phyloP scores from a whole-genome alignment of 2,329 filamentous ascomycete genomes.

The Furcasterigmium furcatum region DNA sequence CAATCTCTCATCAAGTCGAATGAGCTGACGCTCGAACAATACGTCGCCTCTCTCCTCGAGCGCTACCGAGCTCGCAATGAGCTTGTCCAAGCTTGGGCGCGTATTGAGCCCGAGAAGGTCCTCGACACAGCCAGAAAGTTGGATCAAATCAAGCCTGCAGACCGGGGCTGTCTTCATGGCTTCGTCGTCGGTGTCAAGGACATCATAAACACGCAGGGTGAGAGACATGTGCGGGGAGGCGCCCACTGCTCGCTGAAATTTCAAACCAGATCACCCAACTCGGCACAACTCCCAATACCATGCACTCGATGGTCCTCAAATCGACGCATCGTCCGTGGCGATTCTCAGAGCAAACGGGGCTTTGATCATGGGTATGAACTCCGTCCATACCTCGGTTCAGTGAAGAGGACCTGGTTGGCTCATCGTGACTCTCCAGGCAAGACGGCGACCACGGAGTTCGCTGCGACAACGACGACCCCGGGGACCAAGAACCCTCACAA shows the following conservation, averaged over 20 bases:
- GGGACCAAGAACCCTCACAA: constrained; percentile 64
- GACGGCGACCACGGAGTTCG: constrained; percentile 62
- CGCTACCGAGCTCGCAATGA: constrained; percentile 38
- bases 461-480: constrained; percentile 49
- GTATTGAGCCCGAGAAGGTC: constrained; percentile 38
- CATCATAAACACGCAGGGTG: constrained; percentile 52
- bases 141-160: constrained; percentile 40
- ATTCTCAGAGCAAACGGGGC: constrained; percentile 52
- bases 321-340: constrained; percentile 49
- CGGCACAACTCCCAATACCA: constrained; percentile 53
- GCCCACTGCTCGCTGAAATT: constrained; percentile 1
- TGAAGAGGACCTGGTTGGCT: too few species aligned
- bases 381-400: neutral
- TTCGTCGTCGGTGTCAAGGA: constrained; percentile 56
- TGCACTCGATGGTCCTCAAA: constrained; percentile 31
- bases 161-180: constrained; percentile 53
- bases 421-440: constrained; percentile 34
- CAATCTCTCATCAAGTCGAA: constrained; percentile 28
- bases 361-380: constrained; percentile 40
- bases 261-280: constrained; percentile 49
- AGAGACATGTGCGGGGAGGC: neutral
- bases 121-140: constrained; percentile 45
- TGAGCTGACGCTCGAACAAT: constrained; percentile 42
- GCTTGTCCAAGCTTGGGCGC: constrained; percentile 45
- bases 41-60: constrained; percentile 41